Conservation (phyloP, 2,329 filamentous ascomycete genomes). For the Aspergillus ochraceus region DNA sequence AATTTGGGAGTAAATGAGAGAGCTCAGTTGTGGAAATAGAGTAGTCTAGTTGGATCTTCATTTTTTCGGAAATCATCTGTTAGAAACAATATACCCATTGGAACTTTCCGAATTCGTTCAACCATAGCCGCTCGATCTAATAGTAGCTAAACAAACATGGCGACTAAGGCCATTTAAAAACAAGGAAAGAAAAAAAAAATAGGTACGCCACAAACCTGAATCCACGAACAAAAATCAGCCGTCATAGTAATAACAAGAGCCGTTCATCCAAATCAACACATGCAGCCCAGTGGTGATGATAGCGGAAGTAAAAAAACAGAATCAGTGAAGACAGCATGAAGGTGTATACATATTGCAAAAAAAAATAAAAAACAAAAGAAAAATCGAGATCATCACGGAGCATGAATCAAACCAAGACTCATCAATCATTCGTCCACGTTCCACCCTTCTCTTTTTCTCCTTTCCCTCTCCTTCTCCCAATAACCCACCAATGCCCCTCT, state of each 20-base stretch:
- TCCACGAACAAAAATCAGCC: not conserved
- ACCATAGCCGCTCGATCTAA: not conserved
- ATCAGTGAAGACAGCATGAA: too few species aligned
- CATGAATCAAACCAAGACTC: too few species aligned
- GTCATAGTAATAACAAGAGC: not conserved
- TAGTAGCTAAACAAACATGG: not conserved
- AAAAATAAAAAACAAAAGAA: too few species aligned
- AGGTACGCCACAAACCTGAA: not conserved
- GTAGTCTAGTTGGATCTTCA: not conserved
- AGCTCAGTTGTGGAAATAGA: not conserved
- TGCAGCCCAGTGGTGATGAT: not conserved
- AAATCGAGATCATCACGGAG: too few species aligned
- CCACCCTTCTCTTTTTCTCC: too few species aligned
- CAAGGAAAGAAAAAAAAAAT: not conserved
- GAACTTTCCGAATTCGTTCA: not conserved
- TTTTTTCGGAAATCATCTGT: too few species aligned
- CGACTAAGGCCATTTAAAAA: not conserved
- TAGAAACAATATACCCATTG: not conserved
- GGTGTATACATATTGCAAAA: too few species aligned
- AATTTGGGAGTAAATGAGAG: not conserved
- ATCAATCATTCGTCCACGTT: too few species aligned
- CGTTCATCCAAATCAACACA: not conserved
- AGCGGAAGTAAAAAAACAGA: too few species aligned
- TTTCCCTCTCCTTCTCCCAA: not conserved
- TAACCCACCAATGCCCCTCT: too few species aligned